These are phyloP conservation scores for Colletotrichum neosansevieriae DNA, from an alignment of 2,329 filamentous ascomycete species.

Conservation along the genomic window DNA sequence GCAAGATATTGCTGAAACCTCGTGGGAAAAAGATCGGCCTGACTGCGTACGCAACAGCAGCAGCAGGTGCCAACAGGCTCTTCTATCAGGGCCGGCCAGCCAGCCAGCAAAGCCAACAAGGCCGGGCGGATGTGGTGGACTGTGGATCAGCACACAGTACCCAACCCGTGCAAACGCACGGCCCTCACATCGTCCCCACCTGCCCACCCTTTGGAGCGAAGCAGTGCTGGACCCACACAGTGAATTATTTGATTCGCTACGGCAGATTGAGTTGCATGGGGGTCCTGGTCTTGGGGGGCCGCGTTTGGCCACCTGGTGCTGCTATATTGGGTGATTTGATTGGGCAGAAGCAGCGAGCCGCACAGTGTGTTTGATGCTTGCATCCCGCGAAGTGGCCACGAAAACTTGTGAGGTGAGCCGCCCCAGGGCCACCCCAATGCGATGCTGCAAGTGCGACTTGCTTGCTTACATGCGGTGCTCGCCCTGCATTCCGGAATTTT, in stretches of 20 bases:
- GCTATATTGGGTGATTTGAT: slow-evolving; percentile 25
- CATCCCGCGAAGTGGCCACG: slow-evolving; percentile 1
- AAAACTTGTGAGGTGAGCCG: neutral
- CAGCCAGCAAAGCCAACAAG: slow-evolving; percentile 1
- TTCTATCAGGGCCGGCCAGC: neutral
- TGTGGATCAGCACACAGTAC: neutral
- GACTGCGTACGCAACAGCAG: slow-evolving; percentile 17
- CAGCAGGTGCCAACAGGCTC: neutral
- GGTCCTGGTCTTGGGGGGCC: slow-evolving; percentile 5
- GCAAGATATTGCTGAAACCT: slow-evolving; percentile 47
- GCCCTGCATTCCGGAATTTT: slow-evolving; percentile 17
- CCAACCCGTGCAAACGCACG: slow-evolving; percentile 9
- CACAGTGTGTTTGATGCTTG: slow-evolving; percentile 31
- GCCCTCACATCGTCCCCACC: slow-evolving; percentile 1
- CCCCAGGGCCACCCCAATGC: neutral
- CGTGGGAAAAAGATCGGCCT: neutral
- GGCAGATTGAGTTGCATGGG: slow-evolving; percentile 33
- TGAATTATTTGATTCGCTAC: slow-evolving; percentile 5
- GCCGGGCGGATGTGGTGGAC: neutral
- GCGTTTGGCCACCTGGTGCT: slow-evolving; percentile 24
- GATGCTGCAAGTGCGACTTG: slow-evolving; percentile 6
- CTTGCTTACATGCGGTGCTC: slow-evolving; percentile 12
- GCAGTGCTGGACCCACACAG: slow-evolving; percentile 26
- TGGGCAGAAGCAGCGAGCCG: slow-evolving; percentile 27
- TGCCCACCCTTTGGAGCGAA: neutral